These are phyloP conservation scores for Diaporthe citri DNA, from an alignment of 2,329 filamentous ascomycete species.

Conservation along the genomic window DNA sequence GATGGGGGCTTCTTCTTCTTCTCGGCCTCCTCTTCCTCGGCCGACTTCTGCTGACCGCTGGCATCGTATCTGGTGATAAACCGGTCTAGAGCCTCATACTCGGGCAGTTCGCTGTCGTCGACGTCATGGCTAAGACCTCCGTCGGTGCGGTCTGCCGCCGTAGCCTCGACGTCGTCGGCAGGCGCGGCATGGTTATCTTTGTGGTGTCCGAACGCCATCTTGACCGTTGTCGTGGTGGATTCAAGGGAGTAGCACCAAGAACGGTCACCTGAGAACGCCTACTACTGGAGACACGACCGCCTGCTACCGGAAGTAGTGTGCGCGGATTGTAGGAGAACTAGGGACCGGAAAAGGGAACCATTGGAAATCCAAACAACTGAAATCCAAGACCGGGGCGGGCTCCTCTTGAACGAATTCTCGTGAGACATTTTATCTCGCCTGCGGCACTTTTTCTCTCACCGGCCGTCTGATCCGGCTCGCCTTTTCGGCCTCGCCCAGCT, in stretches of 20 bases:
- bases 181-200: not conserved
- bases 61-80: constrained; percentile 50
- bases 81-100: constrained; percentile 50
- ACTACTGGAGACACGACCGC: constrained; percentile 12
- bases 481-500: constrained; percentile 14
- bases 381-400: not conserved
- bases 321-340: constrained; percentile 19
- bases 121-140: constrained; percentile 8
- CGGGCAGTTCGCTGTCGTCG: constrained; percentile 44
- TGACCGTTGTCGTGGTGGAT: not conserved
- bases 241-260: constrained; percentile 8
- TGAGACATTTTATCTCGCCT: constrained; percentile 5
- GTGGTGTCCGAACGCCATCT: constrained; percentile 35
- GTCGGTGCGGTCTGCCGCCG: constrained; percentile 16
- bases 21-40: constrained; percentile 42
- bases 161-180: constrained; percentile 37
- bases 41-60: constrained; percentile 42
- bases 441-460: not conserved
- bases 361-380: not conserved
- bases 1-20: constrained; percentile 46
- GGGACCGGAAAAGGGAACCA: constrained; percentile 22
- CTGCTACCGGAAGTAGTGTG: constrained; percentile 30
- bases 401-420: not conserved
- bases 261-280: constrained; percentile 30
- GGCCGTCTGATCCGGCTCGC: constrained; percentile 25